Evolutionary conservation across 2,329 filamentous ascomycete species (phyloP).

Genomic region (Alternaria brassicae): DNA sequence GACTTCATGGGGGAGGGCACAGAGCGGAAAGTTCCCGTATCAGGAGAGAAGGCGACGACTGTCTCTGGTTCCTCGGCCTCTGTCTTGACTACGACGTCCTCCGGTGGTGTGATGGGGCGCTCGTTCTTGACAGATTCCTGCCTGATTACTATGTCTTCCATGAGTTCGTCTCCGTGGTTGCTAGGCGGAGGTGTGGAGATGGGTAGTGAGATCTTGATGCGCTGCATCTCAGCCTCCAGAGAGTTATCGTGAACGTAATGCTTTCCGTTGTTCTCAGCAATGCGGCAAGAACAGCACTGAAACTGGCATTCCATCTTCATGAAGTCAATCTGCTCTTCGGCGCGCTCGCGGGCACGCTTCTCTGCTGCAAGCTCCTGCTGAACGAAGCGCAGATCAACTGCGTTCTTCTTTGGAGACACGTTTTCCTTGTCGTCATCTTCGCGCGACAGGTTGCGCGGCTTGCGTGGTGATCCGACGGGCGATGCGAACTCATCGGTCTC

Average conservation of each 20-base stretch:
- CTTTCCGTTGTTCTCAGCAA: conserved; percentile 50
- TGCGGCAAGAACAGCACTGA: conserved; percentile 67
- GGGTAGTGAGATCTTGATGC: conserved; percentile 54
- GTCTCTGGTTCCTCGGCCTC: conserved; percentile 25
- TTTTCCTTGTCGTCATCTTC: conserved; percentile 57
- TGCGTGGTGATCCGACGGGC: conserved; percentile 61
- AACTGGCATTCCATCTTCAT: conserved; percentile 77
- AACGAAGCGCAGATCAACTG: conserved; percentile 56
- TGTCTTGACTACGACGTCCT: conserved; percentile 13
- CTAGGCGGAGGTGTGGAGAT: conserved; percentile 69
- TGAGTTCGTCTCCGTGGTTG: conserved; percentile 60
- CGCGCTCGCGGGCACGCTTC: conserved; percentile 68
- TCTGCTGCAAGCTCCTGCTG: conserved; percentile 61
- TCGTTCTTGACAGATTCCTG: conserved; percentile 28
- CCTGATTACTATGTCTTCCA: conserved; percentile 40
- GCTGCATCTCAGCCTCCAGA: conserved; percentile 46
- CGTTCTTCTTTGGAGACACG: conserved; percentile 52
- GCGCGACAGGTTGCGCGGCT: conserved; percentile 55
- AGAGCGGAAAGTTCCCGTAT: conserved; percentile 49
- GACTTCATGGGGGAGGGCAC: conserved; percentile 42
- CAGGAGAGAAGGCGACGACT: conserved; percentile 46
- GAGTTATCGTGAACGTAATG: conserved; percentile 49
- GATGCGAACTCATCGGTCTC: conserved; percentile 69
- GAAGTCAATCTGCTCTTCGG: conserved; percentile 77
- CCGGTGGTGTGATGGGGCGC: conserved; percentile 32